Evolutionary conservation across 805 yeast species (phyloP), one percentile per base, ranked within the genome.

Genomic region (Yarrowia hollandica): DNA sequence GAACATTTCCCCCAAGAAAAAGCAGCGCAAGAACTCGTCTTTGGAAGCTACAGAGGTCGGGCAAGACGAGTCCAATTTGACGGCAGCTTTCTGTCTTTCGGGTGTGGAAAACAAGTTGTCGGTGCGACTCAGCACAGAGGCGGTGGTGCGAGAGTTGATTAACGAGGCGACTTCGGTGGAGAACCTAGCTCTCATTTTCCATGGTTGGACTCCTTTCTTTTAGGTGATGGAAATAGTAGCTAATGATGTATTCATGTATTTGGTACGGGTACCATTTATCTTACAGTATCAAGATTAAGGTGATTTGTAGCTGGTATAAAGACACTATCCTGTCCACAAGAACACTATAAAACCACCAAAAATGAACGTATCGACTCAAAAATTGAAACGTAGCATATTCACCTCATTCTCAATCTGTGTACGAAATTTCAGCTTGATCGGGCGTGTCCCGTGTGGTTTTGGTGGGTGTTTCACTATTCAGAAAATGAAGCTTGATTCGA

Each of bases 101-200:
- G 82, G 82, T 3, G 97, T 92, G 2, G 75, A 80, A 57, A 83
- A 78, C 18, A 94, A 94, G 69, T 73, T 92, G 41, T 86, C 87
- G 0, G 78, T 78, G 31, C 87, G 84, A 0, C 74, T 94, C 52
- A 89, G 90, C 67, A 81, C 82, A 7, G 97, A 90, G 65, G 96
- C 97, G 0, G 82, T 82, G 0, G 92, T 92, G 1, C 79, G 92
- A 59, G 94, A 88, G 66, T 73, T 92, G 63, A 82, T 91, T 6
- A 82, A 82, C 41, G 87, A 86, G 61, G 97, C 99, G 0, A 77
- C 84, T 0, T 85, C 82, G 67, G 75, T 78, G 5, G 72, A 76
- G 5, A 89, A 90, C 64, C 73, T 94, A 48, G 86, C 94, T 0
- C 70, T 85, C 22, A 82, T 94, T 5, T 94, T 83, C 68, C 77